Evolutionary conservation across 768 basidiomycete genomes (phyloP).

Genomic region (Daedaleopsis sinensis): DNA sequence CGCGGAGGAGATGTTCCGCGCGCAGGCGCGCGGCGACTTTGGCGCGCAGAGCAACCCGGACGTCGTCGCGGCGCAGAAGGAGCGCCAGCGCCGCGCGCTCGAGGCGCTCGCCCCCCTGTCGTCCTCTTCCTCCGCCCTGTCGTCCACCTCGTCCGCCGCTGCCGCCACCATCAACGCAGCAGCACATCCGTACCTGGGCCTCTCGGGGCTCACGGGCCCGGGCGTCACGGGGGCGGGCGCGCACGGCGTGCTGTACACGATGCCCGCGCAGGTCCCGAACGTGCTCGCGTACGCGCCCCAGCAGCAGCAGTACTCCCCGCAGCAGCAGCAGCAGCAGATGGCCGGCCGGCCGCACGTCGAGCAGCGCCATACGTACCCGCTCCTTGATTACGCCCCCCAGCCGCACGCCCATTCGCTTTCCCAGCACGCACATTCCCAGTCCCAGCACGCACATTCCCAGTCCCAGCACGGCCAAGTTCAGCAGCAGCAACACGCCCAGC

Average conservation of each 20-base stretch:
- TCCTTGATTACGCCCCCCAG: constrained; percentile 16
- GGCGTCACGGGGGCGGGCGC: constrained; percentile 8
- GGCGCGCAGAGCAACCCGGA: constrained; percentile 34
- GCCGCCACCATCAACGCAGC: no score
- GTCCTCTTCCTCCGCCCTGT: no score
- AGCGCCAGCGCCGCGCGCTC: constrained; percentile 35
- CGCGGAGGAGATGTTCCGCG: constrained; percentile 68
- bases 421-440: no score
- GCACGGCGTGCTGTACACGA: neutral
- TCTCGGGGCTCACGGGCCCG: constrained; percentile 14
- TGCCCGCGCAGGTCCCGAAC: neutral
- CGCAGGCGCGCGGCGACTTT: constrained; percentile 62
- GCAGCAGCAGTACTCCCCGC: constrained; percentile 8
- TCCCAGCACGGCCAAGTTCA: neutral
- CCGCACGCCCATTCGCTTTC: neutral
- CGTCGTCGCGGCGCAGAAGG: constrained; percentile 31
- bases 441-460: no score
- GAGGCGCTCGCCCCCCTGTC: constrained; percentile 5
- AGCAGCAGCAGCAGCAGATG: constrained; percentile 8
- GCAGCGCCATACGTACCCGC: constrained; percentile 28
- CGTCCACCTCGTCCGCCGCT: no score
- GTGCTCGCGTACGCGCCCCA: constrained; percentile 1
- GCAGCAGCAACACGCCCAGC: constrained; percentile 6
- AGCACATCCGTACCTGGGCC: no score
- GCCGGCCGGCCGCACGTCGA: constrained; percentile 21